Evolutionary conservation across 345 rosid species (phyloP), one percentile per base, ranked within the genome.

Genomic region (Toxicodendron radicans): DNA sequence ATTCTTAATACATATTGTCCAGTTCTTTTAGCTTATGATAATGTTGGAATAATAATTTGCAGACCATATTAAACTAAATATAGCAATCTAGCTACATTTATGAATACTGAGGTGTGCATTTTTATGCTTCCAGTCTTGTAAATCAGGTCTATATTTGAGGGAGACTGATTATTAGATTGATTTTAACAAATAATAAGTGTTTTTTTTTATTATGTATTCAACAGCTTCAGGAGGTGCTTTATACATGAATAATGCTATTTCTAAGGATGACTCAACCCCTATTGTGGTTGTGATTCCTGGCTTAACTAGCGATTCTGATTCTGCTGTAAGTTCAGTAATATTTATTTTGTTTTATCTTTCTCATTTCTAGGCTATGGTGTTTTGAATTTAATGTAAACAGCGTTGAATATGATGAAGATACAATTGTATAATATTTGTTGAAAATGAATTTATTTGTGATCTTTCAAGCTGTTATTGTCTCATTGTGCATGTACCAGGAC

Each of bases 231-330:
- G 78, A 41, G 85, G 75, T 23, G 5, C 30, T 73, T 20, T 63
- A 69, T 74, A 64, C 21, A 73, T 12, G 67, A 78, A 77, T 70
- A 76, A 54, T 48, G 64, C 68, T 35, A 85, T 82, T 59, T 65
- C 75, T 1, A 77, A 80, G 74, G 90, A 89, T 68, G 92, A 86
- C 16, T 73, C 83, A 43, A 87, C 82, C 0, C 92, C 92, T 0
- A 83, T 86, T 76, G 88, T 83, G 45, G 60, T 91, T 52, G 85
- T 89, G 57, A 80, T 91, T 80, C 98, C 93, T 49, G 93, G 98
- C 74, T 70, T 93, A 66, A 85, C 87, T 49, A 93, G 93, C 73
- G 93, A 89, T 83, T 91, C 97, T 79, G 21, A 85, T 32, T 80
- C 92, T 79, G 46, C 88, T 0, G 93, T 93, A 82, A 85, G 92